Evolutionary conservation across 2,329 filamentous ascomycete species (phyloP).

Genomic region (Raffaelea deltoideospora): DNA sequence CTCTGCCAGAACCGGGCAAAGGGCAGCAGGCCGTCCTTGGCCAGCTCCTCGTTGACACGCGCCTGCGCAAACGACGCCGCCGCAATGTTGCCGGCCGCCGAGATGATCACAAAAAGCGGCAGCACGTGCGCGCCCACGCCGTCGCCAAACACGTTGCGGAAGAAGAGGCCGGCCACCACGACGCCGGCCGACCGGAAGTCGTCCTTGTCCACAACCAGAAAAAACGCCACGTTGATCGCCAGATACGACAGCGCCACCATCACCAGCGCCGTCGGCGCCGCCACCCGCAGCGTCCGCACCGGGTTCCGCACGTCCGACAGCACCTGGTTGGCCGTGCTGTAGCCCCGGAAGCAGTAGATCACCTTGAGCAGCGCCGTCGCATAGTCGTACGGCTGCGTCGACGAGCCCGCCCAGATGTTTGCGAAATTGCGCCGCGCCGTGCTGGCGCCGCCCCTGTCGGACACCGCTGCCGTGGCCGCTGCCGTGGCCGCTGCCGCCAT

Average conservation of each 20-base stretch:
- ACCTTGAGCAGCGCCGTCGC: conserved; percentile 39
- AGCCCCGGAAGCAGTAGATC: conserved; percentile 39
- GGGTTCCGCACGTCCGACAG: conserved; percentile 42
- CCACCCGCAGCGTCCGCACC: conserved; percentile 40
- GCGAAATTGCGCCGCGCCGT: conserved; percentile 25
- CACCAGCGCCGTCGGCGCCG: conserved; percentile 37
- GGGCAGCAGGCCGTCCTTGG: conserved; percentile 29
- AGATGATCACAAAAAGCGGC: conserved; percentile 29
- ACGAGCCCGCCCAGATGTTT: conserved; percentile 22
- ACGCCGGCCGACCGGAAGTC: conserved; percentile 37
- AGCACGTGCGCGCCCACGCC: conserved; percentile 29
- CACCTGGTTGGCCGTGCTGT: conserved; percentile 39
- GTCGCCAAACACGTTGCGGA: conserved; percentile 36
- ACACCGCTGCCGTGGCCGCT: too few relatives aligned
- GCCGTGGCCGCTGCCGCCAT: background rate
- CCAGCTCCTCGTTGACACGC: conserved; percentile 30
- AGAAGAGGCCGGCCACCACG: conserved; percentile 40
- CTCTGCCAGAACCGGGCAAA: conserved; percentile 20
- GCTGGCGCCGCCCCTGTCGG: conserved; percentile 7
- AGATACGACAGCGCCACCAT: conserved; percentile 40
- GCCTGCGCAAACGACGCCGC: conserved; percentile 32
- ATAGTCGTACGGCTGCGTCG: conserved; percentile 24
- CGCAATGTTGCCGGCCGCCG: conserved; percentile 31
- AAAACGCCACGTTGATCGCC: conserved; percentile 42
- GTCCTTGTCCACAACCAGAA: conserved; percentile 39